Evolutionary conservation across 2,329 filamentous ascomycete genomes (phyloP), one percentile per base, ranked within the genome.

Genomic region (Intubia oerlemansii): DNA sequence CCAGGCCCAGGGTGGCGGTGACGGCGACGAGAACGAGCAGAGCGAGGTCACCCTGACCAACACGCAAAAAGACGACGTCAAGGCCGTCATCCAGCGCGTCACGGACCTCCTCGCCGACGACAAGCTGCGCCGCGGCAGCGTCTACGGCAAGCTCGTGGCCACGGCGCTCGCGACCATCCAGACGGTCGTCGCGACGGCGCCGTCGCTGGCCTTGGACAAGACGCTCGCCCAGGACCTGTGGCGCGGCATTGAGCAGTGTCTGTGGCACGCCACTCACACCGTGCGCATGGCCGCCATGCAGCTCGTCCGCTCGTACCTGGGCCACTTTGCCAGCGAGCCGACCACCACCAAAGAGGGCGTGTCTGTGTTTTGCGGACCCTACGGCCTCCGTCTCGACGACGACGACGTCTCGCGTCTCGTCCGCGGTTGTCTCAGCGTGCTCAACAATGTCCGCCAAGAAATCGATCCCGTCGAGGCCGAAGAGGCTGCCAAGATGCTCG

Each of bases 211-310:
- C 4, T 49, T 57, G 3, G 56, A 61, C 14, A 62, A 14, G 15
- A 9, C 7, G 18, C 21, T 21, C 8, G 24, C 66, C 22, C 57
- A 62, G 19, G 45, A 55, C n/a, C 52, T 92, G 20, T 98, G 88
- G 85, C 49, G 52, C 2, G 57, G 62, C 8, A 57, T 88, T 11
- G 64, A 70, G 31, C 56, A 60, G 21, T 76, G 74, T 38, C 61
- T 92, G 12, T 68, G 69, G 13, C 79, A 80, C 42, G 63, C 68
- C 2, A 68, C 88, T 38, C 52, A 65, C 3, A 67, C 69, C 47
- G 71, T 93, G 34, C 85, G 88, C 46, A 61, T 81, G 28, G 72
- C 71, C 7, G 68, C 81, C 12, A 66, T 82, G 9, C 72, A 67
- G 34, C 56, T 95, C 12, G 53, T 84, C 23, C 74, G 74, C 26